These are phyloP conservation scores for Aspergillus puulaauensis DNA, from an alignment of 2,329 filamentous ascomycete species.

Conservation along the genomic window DNA sequence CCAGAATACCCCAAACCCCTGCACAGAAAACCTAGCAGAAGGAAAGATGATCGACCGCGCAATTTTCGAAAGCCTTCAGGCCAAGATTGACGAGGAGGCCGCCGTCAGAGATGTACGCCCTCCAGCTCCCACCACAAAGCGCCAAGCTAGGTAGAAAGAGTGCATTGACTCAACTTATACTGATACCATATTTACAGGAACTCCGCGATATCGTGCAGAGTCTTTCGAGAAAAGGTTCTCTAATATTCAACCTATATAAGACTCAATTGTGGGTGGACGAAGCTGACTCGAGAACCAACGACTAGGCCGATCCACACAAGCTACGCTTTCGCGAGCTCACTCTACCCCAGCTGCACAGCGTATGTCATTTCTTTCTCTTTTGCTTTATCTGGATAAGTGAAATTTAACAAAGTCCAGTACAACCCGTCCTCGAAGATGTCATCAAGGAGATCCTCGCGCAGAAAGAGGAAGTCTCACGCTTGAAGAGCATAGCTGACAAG, in stretches of 20 bases:
- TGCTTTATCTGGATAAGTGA: not conserved
- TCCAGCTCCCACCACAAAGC: conserved; percentile 17
- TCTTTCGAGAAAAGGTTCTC: conserved; percentile 71
- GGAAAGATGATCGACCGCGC: conserved; percentile 68
- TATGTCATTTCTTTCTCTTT: conserved; percentile 40
- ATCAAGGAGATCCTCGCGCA: conserved; percentile 70
- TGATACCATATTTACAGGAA: conserved; percentile 49
- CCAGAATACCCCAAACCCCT: not conserved
- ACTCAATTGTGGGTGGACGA: not conserved
- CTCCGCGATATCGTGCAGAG: conserved; percentile 77
- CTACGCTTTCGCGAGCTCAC: conserved; percentile 83
- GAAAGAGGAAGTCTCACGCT: conserved; percentile 66
- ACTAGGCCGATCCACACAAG: conserved; percentile 71
- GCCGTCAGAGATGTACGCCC: conserved; percentile 68
- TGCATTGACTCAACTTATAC: not conserved
- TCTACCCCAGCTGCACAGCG: conserved; percentile 70
- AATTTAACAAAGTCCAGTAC: conserved; percentile 52
- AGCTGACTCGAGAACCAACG: not conserved
- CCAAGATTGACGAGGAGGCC: conserved; percentile 84
- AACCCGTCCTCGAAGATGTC: conserved; percentile 66
- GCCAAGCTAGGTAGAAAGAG: conserved; percentile 14
- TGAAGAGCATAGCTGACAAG: conserved; percentile 72
- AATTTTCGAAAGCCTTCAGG: conserved; percentile 85
- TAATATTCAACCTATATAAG: not conserved
- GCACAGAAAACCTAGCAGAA: not conserved